Conservation (phyloP, 306 rosid genomes). For the Lathyrus sativus region DNA sequence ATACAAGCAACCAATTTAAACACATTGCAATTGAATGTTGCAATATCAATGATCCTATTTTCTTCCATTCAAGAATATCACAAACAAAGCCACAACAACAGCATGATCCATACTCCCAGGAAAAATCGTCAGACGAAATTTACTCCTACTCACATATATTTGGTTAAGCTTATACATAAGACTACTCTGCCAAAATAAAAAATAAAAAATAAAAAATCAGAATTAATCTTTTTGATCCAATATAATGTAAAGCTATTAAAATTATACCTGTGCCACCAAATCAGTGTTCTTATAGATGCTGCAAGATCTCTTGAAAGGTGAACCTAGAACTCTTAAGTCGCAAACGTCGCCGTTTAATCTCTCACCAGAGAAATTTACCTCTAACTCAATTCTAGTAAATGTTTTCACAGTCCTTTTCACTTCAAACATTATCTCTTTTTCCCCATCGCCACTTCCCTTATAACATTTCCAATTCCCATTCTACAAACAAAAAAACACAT, state of each 20-base stretch:
- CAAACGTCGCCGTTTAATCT: conserved; percentile 38
- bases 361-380: conserved; percentile 53
- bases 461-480: conserved; percentile 76
- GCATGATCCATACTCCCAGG: conserved; percentile 62
- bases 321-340: conserved; percentile 65
- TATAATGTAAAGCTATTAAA: background rate
- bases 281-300: conserved; percentile 53
- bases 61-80: conserved; percentile 71
- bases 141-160: conserved; percentile 60
- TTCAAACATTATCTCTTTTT: conserved; percentile 50
- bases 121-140: conserved; percentile 73
- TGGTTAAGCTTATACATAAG: conserved; percentile 82
- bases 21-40: conserved; percentile 23
- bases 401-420: conserved; percentile 59
- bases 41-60: conserved; percentile 31
- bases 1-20: background rate
- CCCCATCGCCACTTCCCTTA: conserved; percentile 48
- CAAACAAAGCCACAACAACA: conserved; percentile 61
- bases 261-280: conserved; percentile 73
- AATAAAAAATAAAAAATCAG: background rate
- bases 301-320: conserved; percentile 70
- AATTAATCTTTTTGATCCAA: conserved; percentile 16
- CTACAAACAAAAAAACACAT: conserved; percentile 39
- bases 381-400: conserved; percentile 59
- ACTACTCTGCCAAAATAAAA: conserved; percentile 68